Percentiles rank a stretch among this genome's conserved stretches.
Evolutionary conservation across 169 alveolate species (phyloP).

Genomic region (Cryptosporidium meleagridis): DNA sequence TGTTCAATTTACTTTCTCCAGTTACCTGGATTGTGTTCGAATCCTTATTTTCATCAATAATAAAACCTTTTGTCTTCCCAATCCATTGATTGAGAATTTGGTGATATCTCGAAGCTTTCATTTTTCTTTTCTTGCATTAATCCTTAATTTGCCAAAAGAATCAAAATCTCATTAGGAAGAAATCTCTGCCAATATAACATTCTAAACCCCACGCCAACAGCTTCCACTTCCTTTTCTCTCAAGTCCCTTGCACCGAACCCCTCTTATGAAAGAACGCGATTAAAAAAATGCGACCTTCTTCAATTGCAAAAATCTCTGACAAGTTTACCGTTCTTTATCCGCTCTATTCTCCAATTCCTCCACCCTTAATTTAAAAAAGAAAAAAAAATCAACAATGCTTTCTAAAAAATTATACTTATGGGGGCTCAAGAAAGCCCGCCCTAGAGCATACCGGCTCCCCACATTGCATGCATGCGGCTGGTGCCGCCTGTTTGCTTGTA

Average conservation of each 20-base stretch:
- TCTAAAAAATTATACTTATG: background rate
- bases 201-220: background rate
- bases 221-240: background rate
- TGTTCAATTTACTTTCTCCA: background rate
- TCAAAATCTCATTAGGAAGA: background rate
- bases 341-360: background rate
- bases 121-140: background rate
- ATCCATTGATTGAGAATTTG: slow-evolving; percentile 22
- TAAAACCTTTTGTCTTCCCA: background rate
- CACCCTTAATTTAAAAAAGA: background rate
- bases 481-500: background rate
- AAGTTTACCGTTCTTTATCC: background rate
- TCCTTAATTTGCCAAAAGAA: too few relatives aligned
- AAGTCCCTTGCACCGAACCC: background rate
- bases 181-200: too few relatives aligned
- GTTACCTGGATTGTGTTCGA: background rate
- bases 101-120: slow-evolving; percentile 14
- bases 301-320: too few relatives aligned
- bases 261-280: too few relatives aligned
- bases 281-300: background rate
- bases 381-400: background rate
- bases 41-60: background rate
- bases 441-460: background rate
- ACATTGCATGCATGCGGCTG: background rate
- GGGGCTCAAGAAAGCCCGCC: background rate